A percentile compares a stretch with the other conserved stretches of the same genome.
Evolutionary conservation across 768 basidiomycete species (phyloP).

Genomic region (Boletus edulis): DNA sequence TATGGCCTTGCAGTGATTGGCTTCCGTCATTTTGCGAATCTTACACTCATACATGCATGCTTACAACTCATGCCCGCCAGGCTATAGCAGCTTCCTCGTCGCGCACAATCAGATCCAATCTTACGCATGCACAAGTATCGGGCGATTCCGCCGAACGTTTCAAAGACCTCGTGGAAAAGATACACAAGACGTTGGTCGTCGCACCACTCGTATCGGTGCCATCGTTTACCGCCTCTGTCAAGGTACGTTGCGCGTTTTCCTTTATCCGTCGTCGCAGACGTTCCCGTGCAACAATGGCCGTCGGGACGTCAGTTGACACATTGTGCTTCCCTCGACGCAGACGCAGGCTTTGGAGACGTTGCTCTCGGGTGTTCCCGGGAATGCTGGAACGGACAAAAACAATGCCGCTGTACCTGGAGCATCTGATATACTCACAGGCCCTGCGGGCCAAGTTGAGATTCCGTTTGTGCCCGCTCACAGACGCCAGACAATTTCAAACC

Average conservation of each 20-base stretch:
- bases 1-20: slow-evolving; percentile 13
- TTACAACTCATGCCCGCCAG: slow-evolving; percentile 18
- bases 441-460: slow-evolving; percentile 61
- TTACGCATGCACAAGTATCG: slow-evolving; percentile 1
- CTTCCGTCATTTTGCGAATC: not conserved
- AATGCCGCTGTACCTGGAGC: not conserved
- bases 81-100: not conserved
- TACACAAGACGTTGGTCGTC: slow-evolving; percentile 64
- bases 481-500: slow-evolving; percentile 35
- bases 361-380: not conserved
- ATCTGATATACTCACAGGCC: slow-evolving; percentile 23
- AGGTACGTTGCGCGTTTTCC: slow-evolving; percentile 15
- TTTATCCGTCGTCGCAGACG: not conserved
- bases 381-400: not conserved
- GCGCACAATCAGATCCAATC: slow-evolving; percentile 9
- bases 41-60: not conserved
- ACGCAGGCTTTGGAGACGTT: slow-evolving; percentile 3
- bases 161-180: slow-evolving; percentile 56
- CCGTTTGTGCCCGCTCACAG: slow-evolving; percentile 73
- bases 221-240: not conserved
- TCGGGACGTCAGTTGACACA: slow-evolving; percentile 3
- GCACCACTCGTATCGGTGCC: slow-evolving; percentile 49
- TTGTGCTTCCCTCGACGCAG: slow-evolving; percentile 3
- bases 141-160: slow-evolving; percentile 35
- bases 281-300: not conserved